Conservation (phyloP, 305 asterid genomes). For the Fraxinus platypoda region DNA sequence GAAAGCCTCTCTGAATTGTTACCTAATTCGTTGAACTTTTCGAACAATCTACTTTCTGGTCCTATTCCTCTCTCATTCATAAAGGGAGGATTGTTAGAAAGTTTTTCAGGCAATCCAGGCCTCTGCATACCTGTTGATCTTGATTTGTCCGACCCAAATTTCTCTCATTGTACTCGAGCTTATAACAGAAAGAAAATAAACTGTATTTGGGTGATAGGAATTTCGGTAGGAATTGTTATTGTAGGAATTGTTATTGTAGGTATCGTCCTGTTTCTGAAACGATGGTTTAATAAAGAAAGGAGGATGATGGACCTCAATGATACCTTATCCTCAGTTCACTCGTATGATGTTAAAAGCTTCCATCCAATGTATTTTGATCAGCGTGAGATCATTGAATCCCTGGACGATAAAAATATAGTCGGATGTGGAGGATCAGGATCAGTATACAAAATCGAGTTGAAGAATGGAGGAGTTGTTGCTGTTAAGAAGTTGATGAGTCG, state of each 20-base stretch:
- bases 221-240: conserved; percentile 42
- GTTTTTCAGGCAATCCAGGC: conserved; percentile 61
- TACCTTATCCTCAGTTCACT: conserved; percentile 51
- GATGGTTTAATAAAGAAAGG: conserved; percentile 47
- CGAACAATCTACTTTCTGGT: conserved; percentile 72
- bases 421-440: conserved; percentile 95
- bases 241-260: conserved; percentile 58
- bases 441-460: conserved; percentile 68
- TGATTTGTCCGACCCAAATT: conserved; percentile 27
- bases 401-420: conserved; percentile 86
- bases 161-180: conserved; percentile 42
- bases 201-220: conserved; percentile 51
- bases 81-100: conserved; percentile 65
- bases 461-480: conserved; percentile 63
- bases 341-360: conserved; percentile 79
- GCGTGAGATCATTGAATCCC: conserved; percentile 64
- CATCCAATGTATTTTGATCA: conserved; percentile 74
- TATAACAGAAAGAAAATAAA: conserved; percentile 34
- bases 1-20: conserved; percentile 43
- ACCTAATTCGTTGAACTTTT: conserved; percentile 77
- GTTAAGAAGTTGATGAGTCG: conserved; percentile 85
- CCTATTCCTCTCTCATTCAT: conserved; percentile 59
- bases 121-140: conserved; percentile 51
- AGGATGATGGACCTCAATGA: conserved; percentile 47
- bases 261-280: conserved; percentile 39